These are phyloP conservation scores for Cercospora berteroae DNA, from an alignment of 2,329 filamentous ascomycete species.

Conservation along the genomic window DNA sequence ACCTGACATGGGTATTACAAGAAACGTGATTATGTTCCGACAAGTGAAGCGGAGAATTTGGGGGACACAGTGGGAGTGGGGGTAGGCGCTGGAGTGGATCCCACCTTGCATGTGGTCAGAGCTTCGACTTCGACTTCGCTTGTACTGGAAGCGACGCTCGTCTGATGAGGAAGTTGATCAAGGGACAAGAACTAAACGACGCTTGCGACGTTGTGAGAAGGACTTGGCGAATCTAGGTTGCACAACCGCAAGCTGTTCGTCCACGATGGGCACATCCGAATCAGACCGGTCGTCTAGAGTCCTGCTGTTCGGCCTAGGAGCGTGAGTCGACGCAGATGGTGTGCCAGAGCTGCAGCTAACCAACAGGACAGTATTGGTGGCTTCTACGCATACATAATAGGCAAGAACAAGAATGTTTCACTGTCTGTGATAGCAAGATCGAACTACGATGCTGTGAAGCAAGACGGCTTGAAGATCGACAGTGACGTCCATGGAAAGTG, in stretches of 20 bases:
- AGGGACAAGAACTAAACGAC: not conserved
- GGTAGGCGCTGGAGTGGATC: not conserved
- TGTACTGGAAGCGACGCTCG: not conserved
- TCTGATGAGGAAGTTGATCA: not conserved
- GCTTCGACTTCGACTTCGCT: not conserved
- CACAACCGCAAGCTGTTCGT: not conserved
- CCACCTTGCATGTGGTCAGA: not conserved
- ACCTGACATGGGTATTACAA: not conserved
- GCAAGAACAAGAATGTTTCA: constrained; percentile 42
- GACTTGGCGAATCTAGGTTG: not conserved
- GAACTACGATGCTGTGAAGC: constrained; percentile 46
- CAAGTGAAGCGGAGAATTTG: not conserved
- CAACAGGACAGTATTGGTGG: constrained; percentile 51
- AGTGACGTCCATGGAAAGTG: constrained; percentile 45
- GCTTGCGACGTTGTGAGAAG: not conserved
- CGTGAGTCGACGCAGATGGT: constrained; percentile 42
- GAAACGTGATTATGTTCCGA: not conserved
- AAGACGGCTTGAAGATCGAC: constrained; percentile 44
- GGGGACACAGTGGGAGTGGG: not conserved
- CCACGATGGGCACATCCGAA: constrained; percentile 8
- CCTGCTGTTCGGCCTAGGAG: constrained; percentile 55
- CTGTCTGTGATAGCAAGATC: constrained; percentile 48
- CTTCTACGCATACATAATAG: constrained; percentile 57
- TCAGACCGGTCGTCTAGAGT: constrained; percentile 33
- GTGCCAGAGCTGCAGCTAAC: not conserved